A percentile compares a stretch with the other conserved stretches of the same genome.
Conservation (phyloP, 169 alveolate genomes). For the Eimeria sp. region DNA sequence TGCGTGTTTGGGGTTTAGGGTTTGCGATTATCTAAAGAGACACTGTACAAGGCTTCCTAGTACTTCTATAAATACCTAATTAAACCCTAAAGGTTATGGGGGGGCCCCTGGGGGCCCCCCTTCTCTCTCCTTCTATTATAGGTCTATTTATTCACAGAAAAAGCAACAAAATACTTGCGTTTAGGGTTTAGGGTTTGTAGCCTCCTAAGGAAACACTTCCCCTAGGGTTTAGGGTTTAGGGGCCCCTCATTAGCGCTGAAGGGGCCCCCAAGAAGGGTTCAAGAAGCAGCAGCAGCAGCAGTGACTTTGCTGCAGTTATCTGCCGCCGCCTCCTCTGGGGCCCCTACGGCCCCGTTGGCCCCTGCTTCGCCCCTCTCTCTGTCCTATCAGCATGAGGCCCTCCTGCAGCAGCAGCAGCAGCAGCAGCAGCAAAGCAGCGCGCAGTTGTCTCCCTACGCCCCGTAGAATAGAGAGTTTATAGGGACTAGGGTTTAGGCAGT, state of each 20-base stretch:
- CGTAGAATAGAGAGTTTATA: too few species aligned
- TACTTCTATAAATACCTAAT: neutral
- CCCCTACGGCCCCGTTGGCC: constrained; percentile 31
- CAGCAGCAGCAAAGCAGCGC: neutral
- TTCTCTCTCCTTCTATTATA: neutral
- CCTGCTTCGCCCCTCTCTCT: neutral
- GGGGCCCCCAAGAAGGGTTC: neutral
- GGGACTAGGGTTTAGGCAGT: too few species aligned
- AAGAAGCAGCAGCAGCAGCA: neutral
- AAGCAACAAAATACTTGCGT: neutral
- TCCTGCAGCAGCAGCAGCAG: constrained; percentile 67
- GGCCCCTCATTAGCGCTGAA: neutral
- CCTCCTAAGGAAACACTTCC: too few species aligned
- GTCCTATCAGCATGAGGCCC: constrained; percentile 41
- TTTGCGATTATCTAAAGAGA: too few species aligned
- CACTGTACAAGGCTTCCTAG: too few species aligned
- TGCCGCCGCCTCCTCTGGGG: neutral
- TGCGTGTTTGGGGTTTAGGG: neutral
- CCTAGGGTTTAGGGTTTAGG: neutral
- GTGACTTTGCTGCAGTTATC: neutral
- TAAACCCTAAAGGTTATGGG: neutral
- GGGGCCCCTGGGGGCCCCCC: constrained; percentile 44
- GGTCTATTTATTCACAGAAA: neutral
- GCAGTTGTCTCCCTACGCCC: too few species aligned
- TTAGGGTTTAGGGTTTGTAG: neutral